Base-by-base conservation (phyloP, 768 basidiomycete species). In the Kwoniella pini region DNA sequence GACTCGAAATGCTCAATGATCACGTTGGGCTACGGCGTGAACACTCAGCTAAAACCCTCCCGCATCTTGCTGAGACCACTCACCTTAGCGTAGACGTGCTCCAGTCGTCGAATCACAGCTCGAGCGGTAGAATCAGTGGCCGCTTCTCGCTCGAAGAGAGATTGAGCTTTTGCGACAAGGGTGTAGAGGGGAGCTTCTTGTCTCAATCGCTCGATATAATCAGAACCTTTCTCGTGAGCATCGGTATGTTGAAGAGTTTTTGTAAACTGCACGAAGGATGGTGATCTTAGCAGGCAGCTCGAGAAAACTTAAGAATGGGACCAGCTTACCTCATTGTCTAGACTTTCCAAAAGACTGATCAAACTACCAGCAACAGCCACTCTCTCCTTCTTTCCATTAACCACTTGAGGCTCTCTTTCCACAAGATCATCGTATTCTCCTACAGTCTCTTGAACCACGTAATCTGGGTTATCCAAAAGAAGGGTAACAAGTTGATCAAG, bases 41-140 rank as follows among this genome's bases (percentile, higher is more conserved):
- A 51, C 58, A 31, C 28, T 58, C 45, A 61, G 54, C 60, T n/a
- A 38, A 49, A 33, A 73, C 44, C 70, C n/a, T n/a, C 38, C 59
- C n/a, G 3, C 44, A 24, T 49, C 5, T 10, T 10, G 7, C 1
- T 26, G 30, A 28, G 13, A 22, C 5, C 2, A 64, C 79, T 57
- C 62, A 94, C 93, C 87, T 99, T 98, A 38, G 90, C 93, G 80
- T 99, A 98, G 50, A 99, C 92, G 76, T 98, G 96, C 77, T 99
- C 96, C 61, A 99, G 80, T 42, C 96, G 86, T 68, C 96, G 86
- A 89, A 98, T 94, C 56, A 97, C 83, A 36, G 94, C 90, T 40
- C 95, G 85, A 38, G 87, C 86, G 42, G 91, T 83, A 21, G 89
- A 87, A 38, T 96, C 93, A 38, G 82, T 81, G 78, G 88, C 87